These are phyloP conservation scores for Penicillium canescens DNA, from an alignment of 495 filamentous ascomycete genomes.

Conservation along the genomic window DNA sequence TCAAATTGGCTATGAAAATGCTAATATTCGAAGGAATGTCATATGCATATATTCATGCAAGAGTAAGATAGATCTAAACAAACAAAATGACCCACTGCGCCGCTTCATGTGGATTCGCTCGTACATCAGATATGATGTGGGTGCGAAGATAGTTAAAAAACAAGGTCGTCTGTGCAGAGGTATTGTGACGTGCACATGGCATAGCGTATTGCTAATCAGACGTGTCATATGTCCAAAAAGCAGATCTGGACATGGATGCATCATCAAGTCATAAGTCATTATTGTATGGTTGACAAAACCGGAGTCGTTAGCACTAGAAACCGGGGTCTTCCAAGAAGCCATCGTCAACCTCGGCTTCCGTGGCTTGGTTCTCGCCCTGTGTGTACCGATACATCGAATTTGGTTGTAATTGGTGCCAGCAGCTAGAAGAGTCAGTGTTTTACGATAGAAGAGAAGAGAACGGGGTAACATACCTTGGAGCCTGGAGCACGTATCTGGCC, in stretches of 20 bases:
- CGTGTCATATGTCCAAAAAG: not conserved
- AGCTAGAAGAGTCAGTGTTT: conserved; percentile 38
- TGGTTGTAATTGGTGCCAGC: conserved; percentile 72
- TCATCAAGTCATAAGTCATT: conserved; percentile 20
- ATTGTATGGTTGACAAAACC: not conserved
- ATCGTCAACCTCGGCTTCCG: conserved; percentile 28
- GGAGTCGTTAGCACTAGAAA: not conserved
- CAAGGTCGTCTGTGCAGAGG: not conserved
- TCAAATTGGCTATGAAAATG: too few species aligned
- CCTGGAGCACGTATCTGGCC: conserved; percentile 82
- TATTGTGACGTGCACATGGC: not conserved
- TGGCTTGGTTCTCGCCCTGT: conserved; percentile 34
- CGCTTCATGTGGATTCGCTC: not conserved
- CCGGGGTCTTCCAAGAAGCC: not conserved
- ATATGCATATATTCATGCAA: too few species aligned
- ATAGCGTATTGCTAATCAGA: not conserved
- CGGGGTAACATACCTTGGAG: conserved; percentile 55
- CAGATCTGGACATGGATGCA: conserved; percentile 2
- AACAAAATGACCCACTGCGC: not conserved
- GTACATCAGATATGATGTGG: not conserved
- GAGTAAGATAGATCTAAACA: too few species aligned
- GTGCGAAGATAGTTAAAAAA: not conserved
- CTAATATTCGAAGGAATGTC: too few species aligned
- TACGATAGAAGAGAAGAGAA: not conserved
- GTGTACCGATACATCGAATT: conserved; percentile 46